Percentiles rank a stretch among this genome's conserved stretches.
Conservation (phyloP, 2,329 filamentous ascomycete species). For the Trichoderma breve region DNA sequence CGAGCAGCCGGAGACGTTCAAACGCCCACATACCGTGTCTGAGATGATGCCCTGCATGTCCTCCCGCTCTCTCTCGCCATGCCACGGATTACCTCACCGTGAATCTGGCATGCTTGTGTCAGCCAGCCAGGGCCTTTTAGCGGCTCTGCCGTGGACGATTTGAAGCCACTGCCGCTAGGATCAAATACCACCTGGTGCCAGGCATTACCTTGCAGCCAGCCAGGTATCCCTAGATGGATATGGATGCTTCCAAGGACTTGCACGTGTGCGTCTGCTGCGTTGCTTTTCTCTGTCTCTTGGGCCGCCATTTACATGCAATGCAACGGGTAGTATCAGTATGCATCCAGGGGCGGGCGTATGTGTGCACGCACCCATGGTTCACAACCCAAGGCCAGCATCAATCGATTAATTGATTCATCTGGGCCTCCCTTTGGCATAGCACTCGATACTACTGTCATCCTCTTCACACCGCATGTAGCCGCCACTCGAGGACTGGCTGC, state of each 20-base stretch:
- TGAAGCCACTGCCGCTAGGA: not conserved
- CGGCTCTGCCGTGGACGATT: not conserved
- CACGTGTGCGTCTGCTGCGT: not conserved
- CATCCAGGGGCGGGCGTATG: not conserved
- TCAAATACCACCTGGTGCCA: not conserved
- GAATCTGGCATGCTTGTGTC: not conserved
- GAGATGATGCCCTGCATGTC: not conserved
- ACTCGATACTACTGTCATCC: not conserved
- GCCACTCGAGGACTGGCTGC: not conserved
- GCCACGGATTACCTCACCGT: not conserved
- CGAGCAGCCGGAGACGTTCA: not conserved
- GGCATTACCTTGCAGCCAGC: not conserved
- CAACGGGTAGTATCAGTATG: not conserved
- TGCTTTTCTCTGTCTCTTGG: not conserved
- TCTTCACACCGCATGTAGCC: constrained; percentile 11
- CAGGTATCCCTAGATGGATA: not conserved
- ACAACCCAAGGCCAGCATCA: not conserved
- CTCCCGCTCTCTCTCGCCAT: not conserved
- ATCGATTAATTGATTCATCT: not conserved
- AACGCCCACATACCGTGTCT: not conserved
- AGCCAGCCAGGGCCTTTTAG: not conserved
- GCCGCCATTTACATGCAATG: not conserved
- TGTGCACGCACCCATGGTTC: constrained; percentile 16
- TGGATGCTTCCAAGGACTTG: not conserved
- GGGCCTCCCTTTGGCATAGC: not conserved